These are phyloP conservation scores for Lachnellula arida DNA, from an alignment of 2,329 filamentous ascomycete genomes.

Conservation along the genomic window DNA sequence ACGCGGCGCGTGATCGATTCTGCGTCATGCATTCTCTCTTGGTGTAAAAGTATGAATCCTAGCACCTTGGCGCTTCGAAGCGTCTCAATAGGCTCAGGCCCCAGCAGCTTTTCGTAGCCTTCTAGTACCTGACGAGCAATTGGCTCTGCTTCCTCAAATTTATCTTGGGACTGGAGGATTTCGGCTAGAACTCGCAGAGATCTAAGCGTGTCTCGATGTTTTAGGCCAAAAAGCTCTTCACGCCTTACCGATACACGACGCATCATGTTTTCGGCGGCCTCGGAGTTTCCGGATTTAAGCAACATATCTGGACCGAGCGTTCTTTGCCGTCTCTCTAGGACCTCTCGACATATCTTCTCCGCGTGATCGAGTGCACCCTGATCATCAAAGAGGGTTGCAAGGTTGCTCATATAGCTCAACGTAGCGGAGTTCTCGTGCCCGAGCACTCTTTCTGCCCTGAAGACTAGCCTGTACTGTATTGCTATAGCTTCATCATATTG, in stretches of 20 bases:
- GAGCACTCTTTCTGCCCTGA: constrained; percentile 3
- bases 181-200: neutral
- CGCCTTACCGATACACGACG: neutral
- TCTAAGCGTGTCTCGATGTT: neutral
- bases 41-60: neutral
- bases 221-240: neutral
- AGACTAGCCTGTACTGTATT: neutral
- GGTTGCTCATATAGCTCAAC: neutral
- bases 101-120: neutral
- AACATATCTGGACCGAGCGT: neutral
- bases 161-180: neutral
- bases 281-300: neutral
- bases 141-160: neutral
- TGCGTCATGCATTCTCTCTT: neutral
- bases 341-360: neutral
- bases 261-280: neutral
- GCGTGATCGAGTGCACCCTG: neutral
- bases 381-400: neutral
- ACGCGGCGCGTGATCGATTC: neutral
- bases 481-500: constrained; percentile 3
- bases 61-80: neutral
- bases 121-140: neutral
- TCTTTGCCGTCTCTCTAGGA: neutral
- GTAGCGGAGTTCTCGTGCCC: constrained; percentile 12
- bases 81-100: neutral